Evolutionary conservation across 2,329 filamentous ascomycete genomes (phyloP), one percentile per base, ranked within the genome.

Genomic region (Aspergillus clavatus): DNA sequence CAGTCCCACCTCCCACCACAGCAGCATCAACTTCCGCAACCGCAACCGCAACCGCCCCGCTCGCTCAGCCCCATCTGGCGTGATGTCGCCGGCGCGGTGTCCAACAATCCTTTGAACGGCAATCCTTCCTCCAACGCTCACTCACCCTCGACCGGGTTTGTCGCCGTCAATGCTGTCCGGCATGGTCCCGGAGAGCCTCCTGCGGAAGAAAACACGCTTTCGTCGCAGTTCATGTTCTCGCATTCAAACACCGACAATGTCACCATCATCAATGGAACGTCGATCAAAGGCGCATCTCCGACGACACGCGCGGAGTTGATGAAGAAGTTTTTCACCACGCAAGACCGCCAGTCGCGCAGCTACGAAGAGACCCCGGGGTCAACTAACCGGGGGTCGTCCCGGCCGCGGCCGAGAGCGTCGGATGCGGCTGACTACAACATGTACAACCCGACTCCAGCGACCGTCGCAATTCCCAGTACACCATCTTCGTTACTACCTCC

Each of bases 251-350:
- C 69, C 3, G 68, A 70, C n/a, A 72, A 73, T 43, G 60, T 74
- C 21, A 73, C 70, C 16, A 73, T 74, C 33, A 73, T 73, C 51
- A 74, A 74, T 40, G 70, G 71, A 22, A 70, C 68, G 4, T 67
- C 67, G 18, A 65, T 73, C 50, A 78, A 77, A 52, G 77, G 75
- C 38, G 74, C 78, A 10, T 81, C 78, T 3, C 73, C 77, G 0
- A 72, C 73, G 4, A 79, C 79, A 3, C 74, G 78, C 18, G 72
- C 74, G n/a, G 81, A 83, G 44, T 64, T 83, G 40, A 72, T 83
- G 60, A 78, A 77, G 54, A 82, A 82, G 52, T 83, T 84, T 52
- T 77, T 81, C 53, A 81, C 79, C 0, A 71, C 79, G 7, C 76
- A 73, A 40, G 79, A 83, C 43, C 76, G 74, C n/a, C 67, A 69